phyloP scores from a whole-genome alignment of 495 filamentous ascomycete species.

The Oidiodendron maius region DNA sequence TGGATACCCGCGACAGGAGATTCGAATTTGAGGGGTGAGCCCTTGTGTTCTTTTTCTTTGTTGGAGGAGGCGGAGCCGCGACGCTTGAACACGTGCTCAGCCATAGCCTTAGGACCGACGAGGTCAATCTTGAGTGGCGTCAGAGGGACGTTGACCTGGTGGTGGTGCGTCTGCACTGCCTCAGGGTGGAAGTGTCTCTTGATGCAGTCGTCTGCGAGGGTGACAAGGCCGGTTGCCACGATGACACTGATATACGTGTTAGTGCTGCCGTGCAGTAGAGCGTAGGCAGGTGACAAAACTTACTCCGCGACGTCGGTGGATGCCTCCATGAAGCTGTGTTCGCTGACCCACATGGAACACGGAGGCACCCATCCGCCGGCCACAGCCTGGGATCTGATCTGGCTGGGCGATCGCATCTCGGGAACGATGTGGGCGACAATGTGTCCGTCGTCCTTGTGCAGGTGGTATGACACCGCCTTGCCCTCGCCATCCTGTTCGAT shows the following conservation, averaged over 20 bases:
- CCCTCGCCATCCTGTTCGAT: constrained; percentile 50
- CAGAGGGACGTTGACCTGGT: constrained; percentile 14
- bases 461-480: constrained; percentile 65
- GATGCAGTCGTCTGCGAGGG: constrained; percentile 80
- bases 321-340: constrained; percentile 57
- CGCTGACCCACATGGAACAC: constrained; percentile 82
- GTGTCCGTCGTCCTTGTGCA: constrained; percentile 58
- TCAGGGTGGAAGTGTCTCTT: constrained; percentile 18
- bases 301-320: constrained; percentile 87
- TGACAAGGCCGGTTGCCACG: constrained; percentile 82
- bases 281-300: too few species aligned
- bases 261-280: too few species aligned
- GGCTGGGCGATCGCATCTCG: constrained; percentile 61
- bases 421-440: constrained; percentile 80
- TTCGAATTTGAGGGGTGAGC: constrained; percentile 11
- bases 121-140: constrained; percentile 21
- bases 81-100: constrained; percentile 22
- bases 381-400: constrained; percentile 65
- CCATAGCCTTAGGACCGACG: constrained; percentile 19
- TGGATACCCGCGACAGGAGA: constrained; percentile 6
- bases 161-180: constrained; percentile 4
- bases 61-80: constrained; percentile 13
- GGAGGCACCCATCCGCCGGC: constrained; percentile 91
- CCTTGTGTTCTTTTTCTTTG: constrained; percentile 11
- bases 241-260: constrained; percentile 78